Conservation (phyloP, 2,329 filamentous ascomycete species). For the Parasarocladium wereldwijsianum region DNA sequence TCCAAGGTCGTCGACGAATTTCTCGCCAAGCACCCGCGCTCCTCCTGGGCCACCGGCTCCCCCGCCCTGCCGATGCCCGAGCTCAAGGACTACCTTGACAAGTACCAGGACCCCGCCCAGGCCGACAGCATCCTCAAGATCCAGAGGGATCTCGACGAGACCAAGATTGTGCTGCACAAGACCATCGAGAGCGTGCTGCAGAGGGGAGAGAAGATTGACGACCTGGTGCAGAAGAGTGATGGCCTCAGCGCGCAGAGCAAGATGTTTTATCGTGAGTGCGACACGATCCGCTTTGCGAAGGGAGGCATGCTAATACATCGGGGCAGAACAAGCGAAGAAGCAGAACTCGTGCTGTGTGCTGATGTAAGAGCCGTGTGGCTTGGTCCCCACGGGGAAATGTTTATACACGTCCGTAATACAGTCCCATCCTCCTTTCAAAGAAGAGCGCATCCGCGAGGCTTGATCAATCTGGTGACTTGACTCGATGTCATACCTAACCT, state of each 20-base stretch:
- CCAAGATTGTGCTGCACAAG: constrained; percentile 93
- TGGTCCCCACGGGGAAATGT: no score
- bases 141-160: constrained; percentile 92
- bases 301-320: constrained; percentile 6
- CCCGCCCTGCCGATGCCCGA: constrained; percentile 49
- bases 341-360: constrained; percentile 63
- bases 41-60: constrained; percentile 44
- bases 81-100: constrained; percentile 59
- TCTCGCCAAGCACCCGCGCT: constrained; percentile 57
- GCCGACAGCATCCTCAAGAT: constrained; percentile 92
- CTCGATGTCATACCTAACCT: no score
- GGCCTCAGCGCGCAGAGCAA: constrained; percentile 84
- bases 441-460: no score
- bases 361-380: no score
- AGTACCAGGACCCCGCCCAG: constrained; percentile 75
- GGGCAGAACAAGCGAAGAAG: constrained; percentile 54
- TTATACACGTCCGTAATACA: no score
- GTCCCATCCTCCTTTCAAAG: no score
- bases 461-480: no score
- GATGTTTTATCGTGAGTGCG: constrained; percentile 76
- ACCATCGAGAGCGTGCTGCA: constrained; percentile 81
- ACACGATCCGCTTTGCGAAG: background rate
- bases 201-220: constrained; percentile 93
- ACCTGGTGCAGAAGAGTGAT: constrained; percentile 84
- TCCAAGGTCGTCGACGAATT: constrained; percentile 84